Evolutionary conservation across 768 basidiomycete species (phyloP).

Genomic region (Termitomyces sp.): DNA sequence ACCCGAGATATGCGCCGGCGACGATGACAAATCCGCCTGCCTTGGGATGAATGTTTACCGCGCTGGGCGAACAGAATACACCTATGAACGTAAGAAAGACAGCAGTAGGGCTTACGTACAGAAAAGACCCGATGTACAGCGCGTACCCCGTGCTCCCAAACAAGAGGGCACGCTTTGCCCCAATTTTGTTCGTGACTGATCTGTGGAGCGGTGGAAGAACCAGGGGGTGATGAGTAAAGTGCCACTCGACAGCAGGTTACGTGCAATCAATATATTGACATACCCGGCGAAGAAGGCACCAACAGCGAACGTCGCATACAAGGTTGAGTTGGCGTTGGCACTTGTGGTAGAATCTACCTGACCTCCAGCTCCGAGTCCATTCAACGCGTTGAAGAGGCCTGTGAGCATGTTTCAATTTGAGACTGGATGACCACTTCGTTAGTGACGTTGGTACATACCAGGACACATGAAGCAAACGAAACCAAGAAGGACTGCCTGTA

Average conservation of each 20-base stretch:
- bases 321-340: constrained; percentile 53
- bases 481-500: constrained; percentile 46
- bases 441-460: constrained; percentile 30
- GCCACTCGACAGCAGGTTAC: neutral
- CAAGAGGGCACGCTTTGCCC: constrained; percentile 69
- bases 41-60: constrained; percentile 63
- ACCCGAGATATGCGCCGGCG: constrained; percentile 68
- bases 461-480: constrained; percentile 53
- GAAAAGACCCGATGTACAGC: constrained; percentile 68
- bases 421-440: neutral
- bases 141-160: constrained; percentile 76
- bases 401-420: constrained; percentile 19
- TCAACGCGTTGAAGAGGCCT: constrained; percentile 62
- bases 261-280: neutral
- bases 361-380: constrained; percentile 62
- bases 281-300: constrained; percentile 71
- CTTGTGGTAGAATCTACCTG: constrained; percentile 50
- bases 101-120: constrained; percentile 41
- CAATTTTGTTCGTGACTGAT: constrained; percentile 77
- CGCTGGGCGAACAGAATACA: constrained; percentile 31
- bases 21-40: constrained; percentile 64
- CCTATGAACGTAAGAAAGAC: neutral
- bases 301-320: constrained; percentile 60
- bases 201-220: constrained; percentile 28
- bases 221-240: neutral